A percentile compares a stretch with the other conserved stretches of the same genome.
Evolutionary conservation across 495 filamentous ascomycete species (phyloP).

Genomic region (Barbatosphaeria neglecta): DNA sequence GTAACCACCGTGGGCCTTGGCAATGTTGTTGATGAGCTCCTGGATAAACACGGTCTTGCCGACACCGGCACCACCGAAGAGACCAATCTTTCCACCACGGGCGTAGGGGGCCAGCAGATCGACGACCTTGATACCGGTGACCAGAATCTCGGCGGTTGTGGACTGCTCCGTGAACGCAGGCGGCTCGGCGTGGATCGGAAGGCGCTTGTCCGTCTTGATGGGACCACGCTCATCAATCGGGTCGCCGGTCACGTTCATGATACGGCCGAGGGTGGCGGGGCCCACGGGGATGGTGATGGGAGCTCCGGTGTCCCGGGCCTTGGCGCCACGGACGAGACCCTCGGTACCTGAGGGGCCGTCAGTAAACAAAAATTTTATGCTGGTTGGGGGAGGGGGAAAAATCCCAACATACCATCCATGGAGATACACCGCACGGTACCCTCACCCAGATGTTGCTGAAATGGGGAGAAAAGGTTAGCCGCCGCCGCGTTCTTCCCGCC

Average conservation of each 20-base stretch:
- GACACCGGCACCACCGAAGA: slow-evolving; percentile 99
- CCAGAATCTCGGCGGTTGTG: slow-evolving; percentile 86
- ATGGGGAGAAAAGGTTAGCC: slow-evolving; percentile 32
- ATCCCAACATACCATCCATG: slow-evolving; percentile 83
- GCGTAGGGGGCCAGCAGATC: slow-evolving; percentile 96
- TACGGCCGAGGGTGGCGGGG: slow-evolving; percentile 88
- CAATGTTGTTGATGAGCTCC: slow-evolving; percentile 99
- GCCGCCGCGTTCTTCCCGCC: neutral
- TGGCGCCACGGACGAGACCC: slow-evolving; percentile 87
- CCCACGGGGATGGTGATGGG: slow-evolving; percentile 98
- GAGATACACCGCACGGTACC: slow-evolving; percentile 99
- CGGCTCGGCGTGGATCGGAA: slow-evolving; percentile 89
- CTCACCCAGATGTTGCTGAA: slow-evolving; percentile 99
- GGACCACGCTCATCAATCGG: slow-evolving; percentile 99
- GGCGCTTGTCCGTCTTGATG: slow-evolving; percentile 78
- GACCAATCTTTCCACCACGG: slow-evolving; percentile 99
- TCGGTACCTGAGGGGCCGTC: slow-evolving; percentile 65
- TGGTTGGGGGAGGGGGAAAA: slow-evolving; percentile 3
- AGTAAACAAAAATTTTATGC: slow-evolving; percentile 16
- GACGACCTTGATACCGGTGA: slow-evolving; percentile 99
- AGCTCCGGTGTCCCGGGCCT: slow-evolving; percentile 75
- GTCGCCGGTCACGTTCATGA: slow-evolving; percentile 99
- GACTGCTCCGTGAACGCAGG: slow-evolving; percentile 89
- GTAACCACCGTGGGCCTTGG: slow-evolving; percentile 99
- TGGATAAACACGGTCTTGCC: slow-evolving; percentile 99